Evolutionary conservation across 768 basidiomycete species (phyloP), one percentile per base, ranked within the genome.

Genomic region (Kockovaella imperatae): DNA sequence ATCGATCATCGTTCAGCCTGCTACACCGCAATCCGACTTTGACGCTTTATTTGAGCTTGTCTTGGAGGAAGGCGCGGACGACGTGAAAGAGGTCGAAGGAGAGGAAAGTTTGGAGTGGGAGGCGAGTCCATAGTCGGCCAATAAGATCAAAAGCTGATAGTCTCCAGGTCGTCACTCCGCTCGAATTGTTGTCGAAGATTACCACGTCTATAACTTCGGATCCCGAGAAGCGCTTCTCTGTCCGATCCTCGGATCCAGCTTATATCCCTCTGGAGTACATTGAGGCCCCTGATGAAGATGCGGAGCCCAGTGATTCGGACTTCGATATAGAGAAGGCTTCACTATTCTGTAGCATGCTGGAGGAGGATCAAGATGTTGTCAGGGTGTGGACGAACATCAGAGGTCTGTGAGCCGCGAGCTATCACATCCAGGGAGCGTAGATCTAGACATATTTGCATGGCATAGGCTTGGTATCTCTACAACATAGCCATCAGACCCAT

Each of bases 311-410:
- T 7, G 36, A 20, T 11, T 8, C 18, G 11, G 61, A 54, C 4
- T 52, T 67, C n/a, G 48, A 20, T 4, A 62, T 62, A 17, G 66
- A 68, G 14, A 51, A 43, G 18, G 60, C 57, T 4, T 62, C n/a
- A n/a, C n/a, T n/a, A n/a, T n/a, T n/a, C 62, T 24, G 53, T 68
- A n/a, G 64, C n/a, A 34, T 55, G 1, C 38, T 70, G 42, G 68
- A 70, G 42, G 58, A 56, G 31, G 62, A 65, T 14, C 46, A 39
- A 18, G 68, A 70, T 46, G 68, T 70, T 4, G 53, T 63, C 10
- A 62, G 53, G 43, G 62, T 70, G 6, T 70, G 68, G 68, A 68
- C 64, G 26, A 70, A 70, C 52, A 46, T 69, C n/a, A n/a, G n/a
- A n/a, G 17, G 54, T 45, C 50, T 42, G 14, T 17, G 24, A 48